Percentiles rank a stretch among this genome's conserved stretches.
Evolutionary conservation across 495 filamentous ascomycete genomes (phyloP).

Genomic region (Entonaema liquescens): DNA sequence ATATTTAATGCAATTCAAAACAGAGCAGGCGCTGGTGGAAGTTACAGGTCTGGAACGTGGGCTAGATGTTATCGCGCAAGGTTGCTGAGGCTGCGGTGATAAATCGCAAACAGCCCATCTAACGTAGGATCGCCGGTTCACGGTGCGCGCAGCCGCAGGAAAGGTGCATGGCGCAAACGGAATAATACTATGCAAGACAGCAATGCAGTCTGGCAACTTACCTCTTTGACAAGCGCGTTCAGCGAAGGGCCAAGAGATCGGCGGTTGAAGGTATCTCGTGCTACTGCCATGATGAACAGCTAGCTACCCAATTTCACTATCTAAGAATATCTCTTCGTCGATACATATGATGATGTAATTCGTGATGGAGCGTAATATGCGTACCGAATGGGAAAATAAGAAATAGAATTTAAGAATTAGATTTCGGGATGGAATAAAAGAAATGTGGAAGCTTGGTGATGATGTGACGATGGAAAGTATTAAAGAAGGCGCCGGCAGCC

Average conservation of each 20-base stretch:
- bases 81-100: constrained; percentile 1
- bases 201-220: constrained; percentile 44
- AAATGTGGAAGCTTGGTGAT: background rate
- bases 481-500: constrained; percentile 20
- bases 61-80: constrained; percentile 21
- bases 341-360: constrained; percentile 43
- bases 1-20: background rate
- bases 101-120: constrained; percentile 24
- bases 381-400: constrained; percentile 2
- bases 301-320: constrained; percentile 39
- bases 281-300: constrained; percentile 43
- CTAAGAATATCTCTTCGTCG: constrained; percentile 16
- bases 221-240: constrained; percentile 57
- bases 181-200: constrained; percentile 6
- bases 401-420: background rate
- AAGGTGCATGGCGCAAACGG: constrained; percentile 25
- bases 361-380: background rate
- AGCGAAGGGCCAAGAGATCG: constrained; percentile 55
- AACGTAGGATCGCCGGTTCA: constrained; percentile 12
- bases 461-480: constrained; percentile 16
- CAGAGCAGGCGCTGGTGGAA: background rate
- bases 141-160: constrained; percentile 18
- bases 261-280: constrained; percentile 52
- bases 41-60: constrained; percentile 1
- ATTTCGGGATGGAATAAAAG: background rate